Percentiles rank a stretch among this genome's conserved stretches.
Evolutionary conservation across 441 rosid genomes (phyloP).

Genomic region (Gossypium trilobum): DNA sequence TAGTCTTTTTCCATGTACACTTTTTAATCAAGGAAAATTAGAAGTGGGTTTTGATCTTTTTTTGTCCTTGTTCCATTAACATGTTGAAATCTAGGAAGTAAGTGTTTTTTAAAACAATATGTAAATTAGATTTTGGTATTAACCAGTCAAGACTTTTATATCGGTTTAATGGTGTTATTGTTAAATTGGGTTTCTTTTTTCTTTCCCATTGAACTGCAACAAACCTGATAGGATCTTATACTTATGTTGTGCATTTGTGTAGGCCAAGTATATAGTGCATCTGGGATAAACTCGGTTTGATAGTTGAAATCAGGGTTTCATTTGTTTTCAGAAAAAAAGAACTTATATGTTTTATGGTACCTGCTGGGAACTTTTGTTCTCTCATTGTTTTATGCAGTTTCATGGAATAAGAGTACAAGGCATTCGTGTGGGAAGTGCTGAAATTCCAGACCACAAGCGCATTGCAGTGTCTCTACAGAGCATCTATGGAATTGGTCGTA

Average conservation of each 20-base stretch:
- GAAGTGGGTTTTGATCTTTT: neutral
- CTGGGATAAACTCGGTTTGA: neutral
- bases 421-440: conserved; percentile 20
- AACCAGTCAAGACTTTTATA: neutral
- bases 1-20: neutral
- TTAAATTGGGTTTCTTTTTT: neutral
- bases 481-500: conserved; percentile 13
- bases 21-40: neutral
- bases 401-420: conserved; percentile 15
- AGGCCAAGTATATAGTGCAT: neutral
- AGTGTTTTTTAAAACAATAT: neutral
- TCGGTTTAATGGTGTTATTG: neutral
- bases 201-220: neutral
- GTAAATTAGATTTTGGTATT: neutral
- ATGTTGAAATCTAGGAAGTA: neutral
- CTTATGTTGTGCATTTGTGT: neutral
- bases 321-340: neutral
- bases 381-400: conserved; percentile 1
- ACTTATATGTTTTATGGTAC: neutral
- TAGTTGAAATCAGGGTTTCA: neutral
- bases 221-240: neutral
- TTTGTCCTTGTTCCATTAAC: neutral
- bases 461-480: conserved; percentile 8
- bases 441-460: conserved; percentile 20
- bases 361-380: neutral